Percentiles rank a stretch among this genome's conserved stretches.
phyloP scores from a whole-genome alignment of 768 basidiomycete species.

The Suillus sp. region DNA sequence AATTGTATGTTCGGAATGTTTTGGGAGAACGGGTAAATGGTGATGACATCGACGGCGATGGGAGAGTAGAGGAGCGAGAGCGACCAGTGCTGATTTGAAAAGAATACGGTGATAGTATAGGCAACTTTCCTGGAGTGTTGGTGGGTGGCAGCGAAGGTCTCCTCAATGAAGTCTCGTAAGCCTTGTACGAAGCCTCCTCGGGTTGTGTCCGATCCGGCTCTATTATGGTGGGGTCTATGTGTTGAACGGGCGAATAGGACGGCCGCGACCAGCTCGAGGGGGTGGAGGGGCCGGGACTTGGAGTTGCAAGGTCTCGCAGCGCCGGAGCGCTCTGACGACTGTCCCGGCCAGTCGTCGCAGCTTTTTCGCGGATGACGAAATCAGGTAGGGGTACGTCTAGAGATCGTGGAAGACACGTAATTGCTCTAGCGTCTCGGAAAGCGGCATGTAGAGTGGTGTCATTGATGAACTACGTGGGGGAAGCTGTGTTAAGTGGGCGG shows the following conservation, averaged over 20 bases:
- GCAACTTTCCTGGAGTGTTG: background rate
- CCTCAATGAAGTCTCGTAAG: background rate
- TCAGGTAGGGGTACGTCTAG: conserved; percentile 29
- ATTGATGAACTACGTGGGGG: conserved; percentile 30
- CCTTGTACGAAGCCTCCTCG: background rate
- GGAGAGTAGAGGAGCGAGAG: background rate
- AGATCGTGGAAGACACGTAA: conserved; percentile 29
- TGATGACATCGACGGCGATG: background rate
- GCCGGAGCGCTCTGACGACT: background rate
- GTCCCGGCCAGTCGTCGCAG: background rate
- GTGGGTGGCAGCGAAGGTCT: background rate
- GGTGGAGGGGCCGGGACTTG: background rate
- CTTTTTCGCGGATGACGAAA: background rate
- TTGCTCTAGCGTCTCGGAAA: conserved; percentile 37
- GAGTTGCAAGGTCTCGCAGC: background rate
- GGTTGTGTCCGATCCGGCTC: background rate
- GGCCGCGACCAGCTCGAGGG: background rate
- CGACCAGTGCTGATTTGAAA: background rate
- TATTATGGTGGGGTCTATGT: too few relatives aligned
- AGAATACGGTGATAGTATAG: background rate
- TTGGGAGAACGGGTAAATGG: background rate
- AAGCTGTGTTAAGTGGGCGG: background rate
- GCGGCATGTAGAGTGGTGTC: conserved; percentile 30
- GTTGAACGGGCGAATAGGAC: background rate
- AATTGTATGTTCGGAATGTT: background rate